Conservation (phyloP, 2,329 filamentous ascomycete species). For the Lasiodiplodia citricola region DNA sequence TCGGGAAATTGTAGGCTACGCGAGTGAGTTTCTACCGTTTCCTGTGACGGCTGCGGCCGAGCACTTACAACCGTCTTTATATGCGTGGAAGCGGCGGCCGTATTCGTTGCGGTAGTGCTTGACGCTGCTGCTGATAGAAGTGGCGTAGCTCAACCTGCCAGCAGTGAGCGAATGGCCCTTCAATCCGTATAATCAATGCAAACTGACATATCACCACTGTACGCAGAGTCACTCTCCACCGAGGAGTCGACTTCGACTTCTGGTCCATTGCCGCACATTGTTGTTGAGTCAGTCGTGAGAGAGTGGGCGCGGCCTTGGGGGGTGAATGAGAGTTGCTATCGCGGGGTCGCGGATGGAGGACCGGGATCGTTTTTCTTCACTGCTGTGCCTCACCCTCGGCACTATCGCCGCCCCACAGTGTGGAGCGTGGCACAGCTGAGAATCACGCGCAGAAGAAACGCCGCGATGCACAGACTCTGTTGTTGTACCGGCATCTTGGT, state of each 20-base stretch:
- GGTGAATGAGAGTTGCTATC: not conserved
- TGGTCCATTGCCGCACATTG: not conserved
- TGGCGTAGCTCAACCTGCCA: constrained; percentile 30
- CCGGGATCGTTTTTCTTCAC: not conserved
- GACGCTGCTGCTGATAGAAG: constrained; percentile 29
- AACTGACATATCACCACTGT: not conserved
- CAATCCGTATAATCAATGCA: not conserved
- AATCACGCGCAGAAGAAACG: not conserved
- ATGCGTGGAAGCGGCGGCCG: constrained; percentile 45
- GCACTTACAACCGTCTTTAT: constrained; percentile 35
- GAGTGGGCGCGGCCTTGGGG: not conserved
- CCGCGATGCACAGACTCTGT: not conserved
- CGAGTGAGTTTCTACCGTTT: not conserved
- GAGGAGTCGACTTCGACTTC: not conserved
- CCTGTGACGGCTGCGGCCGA: not conserved
- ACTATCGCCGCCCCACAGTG: not conserved
- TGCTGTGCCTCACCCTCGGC: not conserved
- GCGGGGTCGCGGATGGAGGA: not conserved
- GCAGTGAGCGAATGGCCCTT: not conserved
- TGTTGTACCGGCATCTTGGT: not conserved
- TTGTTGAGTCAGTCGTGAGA: not conserved
- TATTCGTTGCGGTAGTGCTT: constrained; percentile 32
- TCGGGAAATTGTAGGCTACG: constrained; percentile 34
- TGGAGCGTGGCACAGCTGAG: not conserved
- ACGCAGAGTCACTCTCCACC: not conserved